Evolutionary conservation across 2,329 filamentous ascomycete genomes (phyloP).

Genomic region (Verticillium dahliae): DNA sequence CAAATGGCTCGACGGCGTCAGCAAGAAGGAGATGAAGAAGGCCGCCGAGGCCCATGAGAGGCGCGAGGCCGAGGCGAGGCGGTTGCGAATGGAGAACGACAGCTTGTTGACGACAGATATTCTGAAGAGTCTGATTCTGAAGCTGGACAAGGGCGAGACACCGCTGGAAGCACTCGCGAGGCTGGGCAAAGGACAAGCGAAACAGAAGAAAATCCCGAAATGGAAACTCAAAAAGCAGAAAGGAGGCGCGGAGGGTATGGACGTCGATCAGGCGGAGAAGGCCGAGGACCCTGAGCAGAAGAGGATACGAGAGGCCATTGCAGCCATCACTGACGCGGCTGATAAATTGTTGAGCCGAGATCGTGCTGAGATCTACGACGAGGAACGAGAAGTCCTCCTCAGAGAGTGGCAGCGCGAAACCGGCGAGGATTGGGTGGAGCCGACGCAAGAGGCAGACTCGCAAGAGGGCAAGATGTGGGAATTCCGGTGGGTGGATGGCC

Average conservation of each 20-base stretch:
- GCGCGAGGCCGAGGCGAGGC: conserved; percentile 68
- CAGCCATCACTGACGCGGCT: conserved; percentile 81
- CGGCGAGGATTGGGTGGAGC: conserved; percentile 72
- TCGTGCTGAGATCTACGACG: conserved; percentile 85
- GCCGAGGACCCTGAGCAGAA: conserved; percentile 62
- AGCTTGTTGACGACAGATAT: conserved; percentile 66
- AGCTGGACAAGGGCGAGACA: conserved; percentile 76
- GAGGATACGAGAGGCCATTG: conserved; percentile 65
- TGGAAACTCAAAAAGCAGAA: conserved; percentile 66
- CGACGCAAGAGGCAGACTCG: conserved; percentile 22
- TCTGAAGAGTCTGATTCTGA: conserved; percentile 63
- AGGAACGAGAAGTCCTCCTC: conserved; percentile 75
- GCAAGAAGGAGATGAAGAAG: conserved; percentile 86
- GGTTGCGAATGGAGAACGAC: conserved; percentile 69
- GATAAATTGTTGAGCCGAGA: conserved; percentile 80
- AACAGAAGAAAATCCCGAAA: conserved; percentile 52
- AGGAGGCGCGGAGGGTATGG: conserved; percentile 54
- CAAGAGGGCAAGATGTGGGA: conserved; percentile 62
- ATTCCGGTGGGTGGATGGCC: conserved; percentile 84
- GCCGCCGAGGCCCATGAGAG: conserved; percentile 84
- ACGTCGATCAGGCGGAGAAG: conserved; percentile 53
- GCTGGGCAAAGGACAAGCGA: conserved; percentile 60
- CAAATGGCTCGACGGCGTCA: conserved; percentile 84
- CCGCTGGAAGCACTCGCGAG: conserved; percentile 81
- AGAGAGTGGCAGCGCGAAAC: conserved; percentile 80